Conservation (phyloP, 2,329 filamentous ascomycete genomes). For the Bipolaris gigantea region DNA sequence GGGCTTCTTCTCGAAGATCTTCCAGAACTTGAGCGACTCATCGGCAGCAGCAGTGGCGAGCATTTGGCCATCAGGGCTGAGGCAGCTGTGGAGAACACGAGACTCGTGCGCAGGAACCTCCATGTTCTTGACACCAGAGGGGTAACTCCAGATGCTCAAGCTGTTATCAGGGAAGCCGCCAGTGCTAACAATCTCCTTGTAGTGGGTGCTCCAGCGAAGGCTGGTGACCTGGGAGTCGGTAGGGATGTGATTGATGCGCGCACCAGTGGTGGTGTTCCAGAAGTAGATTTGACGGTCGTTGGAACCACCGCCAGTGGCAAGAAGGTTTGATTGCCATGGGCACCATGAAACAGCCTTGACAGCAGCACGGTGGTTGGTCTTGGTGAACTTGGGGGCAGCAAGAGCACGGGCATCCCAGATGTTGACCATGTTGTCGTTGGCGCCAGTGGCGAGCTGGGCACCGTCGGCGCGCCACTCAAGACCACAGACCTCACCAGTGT, state of each 20-base stretch:
- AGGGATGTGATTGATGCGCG: conserved; percentile 98
- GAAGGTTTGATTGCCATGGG: conserved; percentile 96
- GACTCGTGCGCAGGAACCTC: conserved; percentile 98
- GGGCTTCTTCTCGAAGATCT: conserved; percentile 98
- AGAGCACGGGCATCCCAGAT: conserved; percentile 98
- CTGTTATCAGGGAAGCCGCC: conserved; percentile 99
- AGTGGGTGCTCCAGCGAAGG: conserved; percentile 92
- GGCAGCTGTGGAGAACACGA: conserved; percentile 91
- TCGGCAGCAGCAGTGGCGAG: conserved; percentile 93
- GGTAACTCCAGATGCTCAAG: conserved; percentile 98
- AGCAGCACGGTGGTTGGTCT: conserved; percentile 98
- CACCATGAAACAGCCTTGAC: conserved; percentile 99
- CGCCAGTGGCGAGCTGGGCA: conserved; percentile 93
- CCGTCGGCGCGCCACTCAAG: conserved; percentile 97
- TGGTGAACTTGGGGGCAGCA: conserved; percentile 94
- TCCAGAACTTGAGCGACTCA: conserved; percentile 99
- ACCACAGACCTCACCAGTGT: conserved; percentile 97
- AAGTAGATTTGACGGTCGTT: conserved; percentile 99
- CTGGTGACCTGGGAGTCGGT: conserved; percentile 97
- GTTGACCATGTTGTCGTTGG: conserved; percentile 97
- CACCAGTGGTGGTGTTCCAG: conserved; percentile 98
- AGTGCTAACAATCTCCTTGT: conserved; percentile 97
- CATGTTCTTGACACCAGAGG: conserved; percentile 92
- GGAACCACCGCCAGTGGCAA: conserved; percentile 92
- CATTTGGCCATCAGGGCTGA: conserved; percentile 98